A percentile compares a stretch with the other conserved stretches of the same genome.
These are phyloP conservation scores for Coniferiporia sulphurascens DNA, from an alignment of 1,284 basidiomycete genomes.

Conservation along the genomic window DNA sequence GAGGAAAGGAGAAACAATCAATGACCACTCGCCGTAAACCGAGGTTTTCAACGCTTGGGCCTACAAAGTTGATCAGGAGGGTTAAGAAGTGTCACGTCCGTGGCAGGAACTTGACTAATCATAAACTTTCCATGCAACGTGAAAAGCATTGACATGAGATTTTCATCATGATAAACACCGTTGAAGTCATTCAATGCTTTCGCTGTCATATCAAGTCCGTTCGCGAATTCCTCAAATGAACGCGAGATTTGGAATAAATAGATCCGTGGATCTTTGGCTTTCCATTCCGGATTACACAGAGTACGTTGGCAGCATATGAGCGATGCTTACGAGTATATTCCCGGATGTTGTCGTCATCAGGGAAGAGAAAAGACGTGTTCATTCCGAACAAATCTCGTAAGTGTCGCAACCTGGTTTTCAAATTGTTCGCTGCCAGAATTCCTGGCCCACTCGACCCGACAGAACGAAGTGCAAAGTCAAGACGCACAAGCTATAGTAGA, in stretches of 20 bases:
- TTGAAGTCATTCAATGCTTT: slow-evolving; percentile 3
- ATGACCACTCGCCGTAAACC: background rate
- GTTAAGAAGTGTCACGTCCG: background rate
- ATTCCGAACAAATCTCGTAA: slow-evolving; percentile 1
- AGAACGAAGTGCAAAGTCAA: slow-evolving; percentile 6
- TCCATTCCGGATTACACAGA: background rate
- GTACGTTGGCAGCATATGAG: background rate
- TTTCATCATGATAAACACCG: slow-evolving; percentile 3
- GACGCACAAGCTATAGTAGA: background rate
- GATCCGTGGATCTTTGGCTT: background rate
- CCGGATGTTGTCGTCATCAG: background rate
- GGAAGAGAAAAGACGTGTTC: slow-evolving; percentile 5
- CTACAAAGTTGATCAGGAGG: background rate
- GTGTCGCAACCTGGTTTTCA: background rate
- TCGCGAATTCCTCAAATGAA: background rate
- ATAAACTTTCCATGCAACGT: background rate
- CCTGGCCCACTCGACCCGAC: slow-evolving; percentile 12
- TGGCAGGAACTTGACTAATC: background rate
- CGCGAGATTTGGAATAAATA: background rate
- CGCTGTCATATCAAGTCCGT: background rate
- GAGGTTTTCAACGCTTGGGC: background rate
- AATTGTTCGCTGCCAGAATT: background rate
- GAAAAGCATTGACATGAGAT: background rate
- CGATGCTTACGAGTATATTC: background rate
- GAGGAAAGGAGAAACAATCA: background rate